phyloP scores from a whole-genome alignment of 1,139 yeast genomes.

The Candida smagusa region DNA sequence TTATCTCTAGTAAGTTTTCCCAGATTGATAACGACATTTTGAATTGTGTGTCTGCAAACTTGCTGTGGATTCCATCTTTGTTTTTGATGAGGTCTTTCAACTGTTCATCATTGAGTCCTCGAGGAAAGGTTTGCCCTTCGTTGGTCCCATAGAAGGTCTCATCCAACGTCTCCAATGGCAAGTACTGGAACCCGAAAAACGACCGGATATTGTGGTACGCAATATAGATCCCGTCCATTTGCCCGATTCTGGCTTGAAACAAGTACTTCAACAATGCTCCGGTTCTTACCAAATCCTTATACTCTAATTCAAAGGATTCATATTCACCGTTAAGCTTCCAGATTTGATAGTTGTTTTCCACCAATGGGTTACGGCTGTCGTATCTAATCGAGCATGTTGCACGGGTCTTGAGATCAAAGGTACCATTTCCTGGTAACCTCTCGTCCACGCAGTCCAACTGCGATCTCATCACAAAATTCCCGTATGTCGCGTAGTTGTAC shows the following conservation, averaged over 20 bases:
- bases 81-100: constrained; percentile 18
- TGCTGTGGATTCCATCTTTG: constrained; percentile 35
- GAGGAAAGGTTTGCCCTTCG: constrained; percentile 17
- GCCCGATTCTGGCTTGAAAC: constrained; percentile 89
- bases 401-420: constrained; percentile 88
- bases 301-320: constrained; percentile 81
- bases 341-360: constrained; percentile 62
- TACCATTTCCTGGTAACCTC: constrained; percentile 83
- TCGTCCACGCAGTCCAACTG: constrained; percentile 83
- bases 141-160: constrained; percentile 28
- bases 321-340: constrained; percentile 56
- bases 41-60: constrained; percentile 73
- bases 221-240: constrained; percentile 93
- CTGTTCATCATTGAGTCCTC: constrained; percentile 19
- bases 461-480: constrained; percentile 76
- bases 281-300: constrained; percentile 68
- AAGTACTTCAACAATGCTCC: constrained; percentile 78
- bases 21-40: constrained; percentile 59
- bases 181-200: constrained; percentile 87
- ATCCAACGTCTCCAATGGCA: constrained; percentile 75
- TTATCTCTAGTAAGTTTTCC: constrained; percentile 45
- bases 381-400: constrained; percentile 86
- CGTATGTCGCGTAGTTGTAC: constrained; percentile 73
- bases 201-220: constrained; percentile 84
- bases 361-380: constrained; percentile 64